A percentile compares a stretch with the other conserved stretches of the same genome.
Evolutionary conservation across 2,329 filamentous ascomycete genomes (phyloP).

Genomic region (Neonectria magnoliae): DNA sequence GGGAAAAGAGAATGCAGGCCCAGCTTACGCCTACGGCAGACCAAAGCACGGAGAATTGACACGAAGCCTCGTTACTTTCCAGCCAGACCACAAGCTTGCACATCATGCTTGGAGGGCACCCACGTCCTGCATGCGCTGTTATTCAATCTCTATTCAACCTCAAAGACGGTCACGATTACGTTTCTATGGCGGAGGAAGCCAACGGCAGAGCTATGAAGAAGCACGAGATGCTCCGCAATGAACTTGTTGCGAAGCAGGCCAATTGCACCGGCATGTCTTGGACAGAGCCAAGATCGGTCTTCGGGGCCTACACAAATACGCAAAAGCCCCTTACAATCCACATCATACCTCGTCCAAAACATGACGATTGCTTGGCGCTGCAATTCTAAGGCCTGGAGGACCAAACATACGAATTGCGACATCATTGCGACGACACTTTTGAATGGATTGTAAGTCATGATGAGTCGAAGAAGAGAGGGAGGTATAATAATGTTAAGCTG

Average conservation of each 20-base stretch:
- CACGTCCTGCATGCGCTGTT: slow-evolving; percentile 2
- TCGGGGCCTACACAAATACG: background rate
- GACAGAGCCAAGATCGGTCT: background rate
- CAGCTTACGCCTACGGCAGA: background rate
- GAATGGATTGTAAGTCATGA: background rate
- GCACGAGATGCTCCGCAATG: background rate
- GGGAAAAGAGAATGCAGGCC: no score
- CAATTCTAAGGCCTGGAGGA: background rate
- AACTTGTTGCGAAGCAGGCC: background rate
- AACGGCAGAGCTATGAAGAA: background rate
- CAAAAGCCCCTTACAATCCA: background rate
- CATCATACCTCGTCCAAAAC: background rate
- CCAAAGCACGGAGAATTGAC: slow-evolving; percentile 2
- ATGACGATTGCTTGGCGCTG: background rate
- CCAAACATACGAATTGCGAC: slow-evolving; percentile 2
- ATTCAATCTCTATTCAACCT: slow-evolving; percentile 12
- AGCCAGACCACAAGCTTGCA: background rate
- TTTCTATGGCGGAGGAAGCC: background rate
- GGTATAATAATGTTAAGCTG: background rate
- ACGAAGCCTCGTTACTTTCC: background rate
- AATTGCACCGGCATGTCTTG: background rate
- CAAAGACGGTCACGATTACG: background rate
- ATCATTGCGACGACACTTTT: background rate
- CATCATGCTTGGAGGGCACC: background rate
- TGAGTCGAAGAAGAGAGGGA: slow-evolving; percentile 1